A percentile compares a stretch with the other conserved stretches of the same genome.
These are phyloP conservation scores for Rosa multiflora DNA, from an alignment of 306 rosid species.

Conservation along the genomic window DNA sequence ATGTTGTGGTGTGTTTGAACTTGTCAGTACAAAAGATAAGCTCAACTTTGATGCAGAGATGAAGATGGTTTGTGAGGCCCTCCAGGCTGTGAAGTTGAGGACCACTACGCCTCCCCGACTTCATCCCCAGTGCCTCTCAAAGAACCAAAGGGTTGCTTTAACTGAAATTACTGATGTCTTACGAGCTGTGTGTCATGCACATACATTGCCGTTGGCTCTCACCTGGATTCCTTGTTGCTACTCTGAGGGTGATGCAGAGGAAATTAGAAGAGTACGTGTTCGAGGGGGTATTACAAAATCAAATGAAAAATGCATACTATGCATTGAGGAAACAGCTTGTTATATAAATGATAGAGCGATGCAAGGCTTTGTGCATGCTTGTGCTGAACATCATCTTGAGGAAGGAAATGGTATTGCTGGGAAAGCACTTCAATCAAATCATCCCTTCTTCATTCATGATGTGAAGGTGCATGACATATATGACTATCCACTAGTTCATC, in stretches of 20 bases:
- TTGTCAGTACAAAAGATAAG: slow-evolving; percentile 74
- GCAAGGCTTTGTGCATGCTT: slow-evolving; percentile 76
- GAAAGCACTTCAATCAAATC: slow-evolving; percentile 83
- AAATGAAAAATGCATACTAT: slow-evolving; percentile 54
- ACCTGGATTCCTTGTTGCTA: slow-evolving; percentile 86
- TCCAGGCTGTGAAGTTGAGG: slow-evolving; percentile 65
- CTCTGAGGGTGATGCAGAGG: slow-evolving; percentile 36
- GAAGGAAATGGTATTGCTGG: slow-evolving; percentile 92
- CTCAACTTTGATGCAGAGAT: slow-evolving; percentile 64
- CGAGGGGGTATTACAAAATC: slow-evolving; percentile 42
- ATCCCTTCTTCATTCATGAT: slow-evolving; percentile 72
- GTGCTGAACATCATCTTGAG: slow-evolving; percentile 71
- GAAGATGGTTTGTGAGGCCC: slow-evolving; percentile 62
- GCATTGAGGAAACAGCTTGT: slow-evolving; percentile 81
- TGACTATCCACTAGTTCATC: slow-evolving; percentile 85
- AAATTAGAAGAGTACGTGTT: slow-evolving; percentile 35
- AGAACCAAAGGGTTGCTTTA: slow-evolving; percentile 58
- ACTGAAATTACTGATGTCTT: slow-evolving; percentile 74
- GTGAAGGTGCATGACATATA: slow-evolving; percentile 70
- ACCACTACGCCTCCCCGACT: slow-evolving; percentile 50
- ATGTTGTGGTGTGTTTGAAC: slow-evolving; percentile 82
- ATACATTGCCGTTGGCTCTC: slow-evolving; percentile 78
- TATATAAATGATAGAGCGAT: slow-evolving; percentile 54
- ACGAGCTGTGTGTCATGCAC: slow-evolving; percentile 82
- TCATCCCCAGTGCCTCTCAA: slow-evolving; percentile 60